These are phyloP conservation scores for Penstemon davidsonii DNA, from an alignment of 257 asterid species.

Conservation along the genomic window DNA sequence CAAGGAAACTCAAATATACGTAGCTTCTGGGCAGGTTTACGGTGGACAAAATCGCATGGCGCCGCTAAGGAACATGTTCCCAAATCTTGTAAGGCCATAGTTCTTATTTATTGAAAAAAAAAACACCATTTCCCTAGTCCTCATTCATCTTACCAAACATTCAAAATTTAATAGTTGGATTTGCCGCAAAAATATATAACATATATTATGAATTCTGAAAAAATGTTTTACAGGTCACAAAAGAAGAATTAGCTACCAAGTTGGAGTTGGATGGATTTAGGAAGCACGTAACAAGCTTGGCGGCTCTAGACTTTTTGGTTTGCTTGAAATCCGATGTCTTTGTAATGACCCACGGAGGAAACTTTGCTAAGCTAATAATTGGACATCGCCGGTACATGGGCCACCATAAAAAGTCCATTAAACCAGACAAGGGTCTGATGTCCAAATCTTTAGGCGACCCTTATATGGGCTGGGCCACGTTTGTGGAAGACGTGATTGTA, in stretches of 20 bases:
- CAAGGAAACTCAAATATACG: constrained; percentile 96
- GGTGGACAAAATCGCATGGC: constrained; percentile 99
- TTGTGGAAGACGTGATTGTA: constrained; percentile 77
- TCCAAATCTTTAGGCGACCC: constrained; percentile 98
- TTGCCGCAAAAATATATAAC: no score
- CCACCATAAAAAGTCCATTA: constrained; percentile 83
- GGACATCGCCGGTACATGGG: constrained; percentile 91
- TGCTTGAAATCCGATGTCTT: constrained; percentile 94
- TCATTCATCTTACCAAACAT: background rate
- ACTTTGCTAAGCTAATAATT: constrained; percentile 88
- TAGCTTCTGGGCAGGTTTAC: constrained; percentile 98
- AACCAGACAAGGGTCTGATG: constrained; percentile 97
- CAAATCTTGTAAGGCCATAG: constrained; percentile 72
- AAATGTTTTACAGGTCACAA: constrained; percentile 66
- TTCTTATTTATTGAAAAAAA: background rate
- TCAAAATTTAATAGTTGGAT: background rate
- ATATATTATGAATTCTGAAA: background rate
- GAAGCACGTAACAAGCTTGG: constrained; percentile 96
- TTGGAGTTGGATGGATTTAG: constrained; percentile 78
- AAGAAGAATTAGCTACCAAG: constrained; percentile 87
- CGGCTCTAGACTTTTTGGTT: constrained; percentile 97
- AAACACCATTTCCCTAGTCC: background rate
- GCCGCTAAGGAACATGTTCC: constrained; percentile 97
- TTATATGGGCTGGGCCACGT: constrained; percentile 99
- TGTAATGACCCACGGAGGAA: constrained; percentile 99